phyloP scores from a whole-genome alignment of 1,284 basidiomycete species.

The Fomitopsis pinicola region DNA sequence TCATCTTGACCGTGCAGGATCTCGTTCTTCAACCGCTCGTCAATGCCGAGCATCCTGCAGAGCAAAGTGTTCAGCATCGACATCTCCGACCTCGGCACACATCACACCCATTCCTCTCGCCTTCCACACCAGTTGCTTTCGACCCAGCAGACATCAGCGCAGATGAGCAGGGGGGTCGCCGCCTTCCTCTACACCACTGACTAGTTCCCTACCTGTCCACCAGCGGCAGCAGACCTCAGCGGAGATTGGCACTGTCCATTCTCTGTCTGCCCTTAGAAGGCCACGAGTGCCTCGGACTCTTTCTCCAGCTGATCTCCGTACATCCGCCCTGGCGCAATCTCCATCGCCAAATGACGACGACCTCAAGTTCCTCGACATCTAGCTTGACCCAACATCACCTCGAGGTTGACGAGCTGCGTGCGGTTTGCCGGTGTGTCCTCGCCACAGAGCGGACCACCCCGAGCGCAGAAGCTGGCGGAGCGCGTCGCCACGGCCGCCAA shows the following conservation, averaged over 20 bases:
- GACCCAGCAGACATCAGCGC: constrained; percentile 9
- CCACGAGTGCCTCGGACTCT: constrained; percentile 20
- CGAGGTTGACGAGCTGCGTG: constrained; percentile 29
- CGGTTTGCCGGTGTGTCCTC: constrained; percentile 35
- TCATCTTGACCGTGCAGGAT: constrained; percentile 41
- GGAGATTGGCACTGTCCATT: constrained; percentile 4
- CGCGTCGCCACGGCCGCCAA: constrained; percentile 20
- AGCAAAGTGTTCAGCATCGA: constrained; percentile 55
- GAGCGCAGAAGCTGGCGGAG: constrained; percentile 31
- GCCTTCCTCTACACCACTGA: constrained; percentile 13
- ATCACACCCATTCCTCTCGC: constrained; percentile 18
- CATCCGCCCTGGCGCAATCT: constrained; percentile 32
- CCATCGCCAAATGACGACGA: constrained; percentile 45
- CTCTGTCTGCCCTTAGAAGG: constrained; percentile 7
- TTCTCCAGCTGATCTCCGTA: constrained; percentile 19
- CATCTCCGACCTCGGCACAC: constrained; percentile 55
- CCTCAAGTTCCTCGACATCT: constrained; percentile 27
- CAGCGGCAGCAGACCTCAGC: neutral
- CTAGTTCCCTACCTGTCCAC: constrained; percentile 7
- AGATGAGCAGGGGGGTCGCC: constrained; percentile 10
- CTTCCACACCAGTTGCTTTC: constrained; percentile 12
- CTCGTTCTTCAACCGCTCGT: constrained; percentile 70
- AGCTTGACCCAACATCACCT: constrained; percentile 36
- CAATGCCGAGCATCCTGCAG: constrained; percentile 52
- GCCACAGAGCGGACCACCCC: constrained; percentile 37